A percentile compares a stretch with the other conserved stretches of the same genome.
These are phyloP conservation scores for Neurospora africana DNA, from an alignment of 495 filamentous ascomycete genomes.

Conservation along the genomic window DNA sequence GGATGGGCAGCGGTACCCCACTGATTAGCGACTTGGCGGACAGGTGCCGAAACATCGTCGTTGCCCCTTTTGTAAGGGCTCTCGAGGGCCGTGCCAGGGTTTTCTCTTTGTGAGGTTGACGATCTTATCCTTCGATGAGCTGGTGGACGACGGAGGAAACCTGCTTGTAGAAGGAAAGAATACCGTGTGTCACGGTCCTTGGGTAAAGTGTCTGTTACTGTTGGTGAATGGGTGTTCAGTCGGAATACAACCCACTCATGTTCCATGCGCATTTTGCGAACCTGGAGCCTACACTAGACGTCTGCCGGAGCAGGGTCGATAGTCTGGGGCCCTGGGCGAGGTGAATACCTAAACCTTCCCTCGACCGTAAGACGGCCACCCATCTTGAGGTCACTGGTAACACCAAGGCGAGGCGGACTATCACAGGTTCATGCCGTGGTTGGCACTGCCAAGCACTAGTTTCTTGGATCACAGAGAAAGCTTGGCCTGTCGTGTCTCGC, in stretches of 20 bases:
- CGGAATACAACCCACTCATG: neutral
- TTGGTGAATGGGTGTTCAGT: neutral
- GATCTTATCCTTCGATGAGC: neutral
- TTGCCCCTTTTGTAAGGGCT: neutral
- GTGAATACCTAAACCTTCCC: neutral
- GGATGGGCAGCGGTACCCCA: slow-evolving; percentile 3
- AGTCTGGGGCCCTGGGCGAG: neutral
- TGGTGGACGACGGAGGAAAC: neutral
- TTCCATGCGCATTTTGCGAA: neutral
- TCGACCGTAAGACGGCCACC: neutral
- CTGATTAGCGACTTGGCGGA: slow-evolving; percentile 7
- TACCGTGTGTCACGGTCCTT: neutral
- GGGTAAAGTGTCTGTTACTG: neutral
- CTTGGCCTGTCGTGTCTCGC: slow-evolving; percentile 22
- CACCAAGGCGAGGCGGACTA: neutral
- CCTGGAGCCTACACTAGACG: neutral
- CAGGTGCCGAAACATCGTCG: neutral
- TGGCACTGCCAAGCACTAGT: slow-evolving; percentile 11
- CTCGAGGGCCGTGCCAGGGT: neutral
- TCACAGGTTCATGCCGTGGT: neutral
- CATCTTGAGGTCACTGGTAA: neutral
- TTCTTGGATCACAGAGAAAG: slow-evolving; percentile 14
- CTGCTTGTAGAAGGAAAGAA: neutral
- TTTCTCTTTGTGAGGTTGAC: neutral
- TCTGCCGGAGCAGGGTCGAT: neutral